Conservation (phyloP, 495 filamentous ascomycete genomes). For the Chlorociboria aeruginascens region DNA sequence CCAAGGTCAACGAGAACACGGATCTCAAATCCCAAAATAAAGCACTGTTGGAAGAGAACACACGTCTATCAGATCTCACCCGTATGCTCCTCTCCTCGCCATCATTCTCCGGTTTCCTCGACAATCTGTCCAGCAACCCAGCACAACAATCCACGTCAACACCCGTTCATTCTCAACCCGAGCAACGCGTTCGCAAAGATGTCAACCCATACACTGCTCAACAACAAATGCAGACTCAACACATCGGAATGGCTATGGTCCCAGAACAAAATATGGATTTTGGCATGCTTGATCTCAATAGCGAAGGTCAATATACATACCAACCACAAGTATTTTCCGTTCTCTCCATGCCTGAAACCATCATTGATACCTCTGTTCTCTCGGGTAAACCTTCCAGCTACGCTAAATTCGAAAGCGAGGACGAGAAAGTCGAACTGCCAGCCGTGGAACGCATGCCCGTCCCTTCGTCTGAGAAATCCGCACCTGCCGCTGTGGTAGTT, state of each 20-base stretch:
- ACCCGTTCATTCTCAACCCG: slow-evolving; percentile 23
- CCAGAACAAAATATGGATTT: slow-evolving; percentile 63
- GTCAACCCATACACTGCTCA: slow-evolving; percentile 45
- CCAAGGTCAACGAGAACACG: slow-evolving; percentile 56
- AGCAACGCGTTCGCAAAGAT: slow-evolving; percentile 48
- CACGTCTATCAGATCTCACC: slow-evolving; percentile 62
- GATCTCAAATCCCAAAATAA: slow-evolving; percentile 64
- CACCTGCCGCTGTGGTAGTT: slow-evolving; percentile 9
- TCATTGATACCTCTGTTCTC: slow-evolving; percentile 48
- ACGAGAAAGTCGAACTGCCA: slow-evolving; percentile 18
- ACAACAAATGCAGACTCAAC: slow-evolving; percentile 44
- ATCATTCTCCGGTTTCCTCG: slow-evolving; percentile 73
- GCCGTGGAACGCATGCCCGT: slow-evolving; percentile 22
- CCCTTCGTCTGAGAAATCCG: not conserved
- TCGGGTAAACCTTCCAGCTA: slow-evolving; percentile 53
- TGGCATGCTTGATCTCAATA: slow-evolving; percentile 42
- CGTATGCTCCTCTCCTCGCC: slow-evolving; percentile 76
- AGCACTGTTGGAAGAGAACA: slow-evolving; percentile 66
- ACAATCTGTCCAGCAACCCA: slow-evolving; percentile 51
- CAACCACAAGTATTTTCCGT: slow-evolving; percentile 72
- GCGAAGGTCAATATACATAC: slow-evolving; percentile 44
- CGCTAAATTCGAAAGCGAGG: slow-evolving; percentile 25
- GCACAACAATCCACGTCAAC: slow-evolving; percentile 15
- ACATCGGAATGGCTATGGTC: slow-evolving; percentile 61
- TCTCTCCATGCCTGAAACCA: slow-evolving; percentile 57